Evolutionary conservation across 768 basidiomycete species (phyloP).

Genomic region (Leccinum longicurvipes): DNA sequence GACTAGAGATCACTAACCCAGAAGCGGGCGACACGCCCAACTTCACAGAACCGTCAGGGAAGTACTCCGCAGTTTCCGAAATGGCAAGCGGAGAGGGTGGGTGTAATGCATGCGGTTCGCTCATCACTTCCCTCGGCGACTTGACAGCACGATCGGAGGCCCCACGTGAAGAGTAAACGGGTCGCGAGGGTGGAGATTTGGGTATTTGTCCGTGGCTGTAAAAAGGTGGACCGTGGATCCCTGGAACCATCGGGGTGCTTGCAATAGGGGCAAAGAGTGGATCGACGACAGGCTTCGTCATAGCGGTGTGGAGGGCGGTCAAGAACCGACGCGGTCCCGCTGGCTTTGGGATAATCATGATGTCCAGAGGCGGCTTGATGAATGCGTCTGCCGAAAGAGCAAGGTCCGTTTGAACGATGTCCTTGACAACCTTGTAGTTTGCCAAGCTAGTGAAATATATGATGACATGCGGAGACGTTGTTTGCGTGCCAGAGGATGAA

Average conservation of each 20-base stretch:
- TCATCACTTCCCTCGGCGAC: constrained; percentile 46
- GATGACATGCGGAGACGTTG: constrained; percentile 42
- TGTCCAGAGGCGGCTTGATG: constrained; percentile 64
- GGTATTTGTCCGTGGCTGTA: constrained; percentile 34
- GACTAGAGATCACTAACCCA: constrained; percentile 87
- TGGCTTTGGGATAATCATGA: constrained; percentile 97
- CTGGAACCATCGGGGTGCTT: constrained; percentile 83
- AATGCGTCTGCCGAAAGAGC: constrained; percentile 45
- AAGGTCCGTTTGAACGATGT: constrained; percentile 64
- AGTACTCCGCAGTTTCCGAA: constrained; percentile 68
- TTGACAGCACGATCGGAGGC: constrained; percentile 61
- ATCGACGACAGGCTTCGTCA: constrained; percentile 83
- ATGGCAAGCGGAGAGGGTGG: constrained; percentile 73
- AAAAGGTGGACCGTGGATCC: constrained; percentile 47
- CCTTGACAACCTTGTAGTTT: constrained; percentile 87
- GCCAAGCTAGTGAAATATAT: constrained; percentile 89
- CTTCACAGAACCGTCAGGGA: constrained; percentile 60
- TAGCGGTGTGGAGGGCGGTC: constrained; percentile 88
- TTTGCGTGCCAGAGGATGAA: constrained; percentile 26
- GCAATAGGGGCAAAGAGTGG: constrained; percentile 94
- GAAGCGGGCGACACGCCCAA: constrained; percentile 77
- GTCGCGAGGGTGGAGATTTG: constrained; percentile 43
- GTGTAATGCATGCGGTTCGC: constrained; percentile 38
- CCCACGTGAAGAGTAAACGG: constrained; percentile 45
- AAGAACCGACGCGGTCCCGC: constrained; percentile 92